phyloP scores from a whole-genome alignment of 768 basidiomycete genomes.

The Daedaleopsis sinensis region DNA sequence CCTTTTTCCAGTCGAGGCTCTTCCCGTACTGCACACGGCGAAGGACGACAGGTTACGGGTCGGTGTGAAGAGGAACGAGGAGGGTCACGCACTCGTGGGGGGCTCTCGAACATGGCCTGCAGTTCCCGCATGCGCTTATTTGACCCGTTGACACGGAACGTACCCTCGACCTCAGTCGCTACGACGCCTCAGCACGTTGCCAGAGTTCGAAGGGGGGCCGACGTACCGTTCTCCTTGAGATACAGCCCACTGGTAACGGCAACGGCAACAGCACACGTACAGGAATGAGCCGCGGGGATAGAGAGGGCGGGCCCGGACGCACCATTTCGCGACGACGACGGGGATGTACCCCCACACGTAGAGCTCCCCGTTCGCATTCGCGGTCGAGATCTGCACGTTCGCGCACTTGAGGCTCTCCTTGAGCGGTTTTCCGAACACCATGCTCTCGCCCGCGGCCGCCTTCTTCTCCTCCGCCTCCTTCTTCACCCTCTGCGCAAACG shows the following conservation, averaged over 20 bases:
- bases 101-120: constrained; percentile 86
- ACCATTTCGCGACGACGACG: constrained; percentile 98
- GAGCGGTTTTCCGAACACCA: constrained; percentile 86
- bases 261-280: too few species aligned
- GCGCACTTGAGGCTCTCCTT: constrained; percentile 85
- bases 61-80: background rate
- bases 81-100: constrained; percentile 69
- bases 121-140: constrained; percentile 95
- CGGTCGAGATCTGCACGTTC: constrained; percentile 91
- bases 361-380: constrained; percentile 77
- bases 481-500: constrained; percentile 62
- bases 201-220: background rate
- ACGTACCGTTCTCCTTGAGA: constrained; percentile 89
- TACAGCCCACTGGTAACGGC: constrained; percentile 74
- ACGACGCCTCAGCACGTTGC: constrained; percentile 23
- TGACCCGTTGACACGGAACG: constrained; percentile 96
- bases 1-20: constrained; percentile 85
- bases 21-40: constrained; percentile 78
- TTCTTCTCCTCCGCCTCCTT: constrained; percentile 50
- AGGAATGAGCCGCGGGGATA: constrained; percentile 15
- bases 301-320: constrained; percentile 33
- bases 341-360: constrained; percentile 96
- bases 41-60: background rate
- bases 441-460: constrained; percentile 35
- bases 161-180: constrained; percentile 91